Evolutionary conservation across 2,329 filamentous ascomycete genomes (phyloP), one percentile per base, ranked within the genome.

Genomic region (Ceratocystiopsis sp.): DNA sequence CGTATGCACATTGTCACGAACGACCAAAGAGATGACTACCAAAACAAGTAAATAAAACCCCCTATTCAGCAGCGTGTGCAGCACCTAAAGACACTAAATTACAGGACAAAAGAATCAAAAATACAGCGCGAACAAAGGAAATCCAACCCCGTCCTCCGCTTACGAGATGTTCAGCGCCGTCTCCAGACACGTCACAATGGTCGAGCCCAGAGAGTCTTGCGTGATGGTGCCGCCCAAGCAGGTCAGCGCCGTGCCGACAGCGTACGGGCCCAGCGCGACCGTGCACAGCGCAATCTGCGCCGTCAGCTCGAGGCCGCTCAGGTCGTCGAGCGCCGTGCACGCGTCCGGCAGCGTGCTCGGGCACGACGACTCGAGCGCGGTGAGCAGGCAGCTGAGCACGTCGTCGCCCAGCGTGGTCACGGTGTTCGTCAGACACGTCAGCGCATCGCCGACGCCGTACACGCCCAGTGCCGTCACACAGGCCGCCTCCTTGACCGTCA

Each of bases 381-480:
- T 21, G 17, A 15, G 11, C 14, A 48, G 15, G 21, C 49, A 51
- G 17, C 19, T 14, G 17, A 50, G 13, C 14, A 50, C 40, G 13
- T 32, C 33, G 13, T 37, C 15, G 14, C 48, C 49, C 2, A 19
- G 5, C 18, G 37, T 45, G 10, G 49, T 35, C 17, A 40, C 34
- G 13, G 17, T 19, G 6, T 38, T 43, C 21, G 37, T 38, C 33
- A 50, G 35, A 33, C 48, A 51, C 2, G 16, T 3, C 8, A 41
- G 41, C 2, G 39, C 42, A 10, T 42, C 41, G 43, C 46, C 51
- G 42, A 53, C 46, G 15, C 48, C 53, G 39, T 52, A 51, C 32
- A 57, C 47, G 13, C 57, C 58, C 15, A 51, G 43, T 12, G 53
- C 44, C 13, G 56, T 53, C 17, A 55, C 43, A 16, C 59, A 55